Conservation (phyloP, 1,284 basidiomycete genomes). For the Tilletia caries region DNA sequence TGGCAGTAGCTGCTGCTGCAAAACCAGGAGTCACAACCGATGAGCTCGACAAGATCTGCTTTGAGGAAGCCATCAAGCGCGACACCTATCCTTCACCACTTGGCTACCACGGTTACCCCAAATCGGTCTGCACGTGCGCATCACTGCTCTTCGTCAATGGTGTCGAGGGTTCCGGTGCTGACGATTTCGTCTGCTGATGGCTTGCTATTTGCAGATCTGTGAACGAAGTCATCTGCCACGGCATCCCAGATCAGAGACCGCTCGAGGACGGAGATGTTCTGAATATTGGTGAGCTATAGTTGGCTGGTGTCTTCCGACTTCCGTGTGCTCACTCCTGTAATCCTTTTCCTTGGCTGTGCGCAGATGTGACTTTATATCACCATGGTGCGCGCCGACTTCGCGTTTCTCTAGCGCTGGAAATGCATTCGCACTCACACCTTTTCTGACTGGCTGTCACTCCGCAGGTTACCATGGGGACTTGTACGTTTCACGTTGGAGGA, state of each 20-base stretch:
- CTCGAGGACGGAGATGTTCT: constrained; percentile 40
- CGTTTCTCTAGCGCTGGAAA: not conserved
- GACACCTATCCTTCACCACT: constrained; percentile 90
- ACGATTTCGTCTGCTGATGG: not conserved
- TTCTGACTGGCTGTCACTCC: not conserved
- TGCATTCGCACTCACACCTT: not conserved
- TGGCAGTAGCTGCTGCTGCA: constrained; percentile 78
- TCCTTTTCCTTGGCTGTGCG: constrained; percentile 87
- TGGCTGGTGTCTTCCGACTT: constrained; percentile 62
- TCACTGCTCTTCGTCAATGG: not conserved
- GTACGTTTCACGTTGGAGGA: no score
- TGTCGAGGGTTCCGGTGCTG: not conserved
- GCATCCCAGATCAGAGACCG: constrained; percentile 55
- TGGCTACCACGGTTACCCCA: constrained; percentile 88
- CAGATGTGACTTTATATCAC: constrained; percentile 63
- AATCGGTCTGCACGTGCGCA: constrained; percentile 79
- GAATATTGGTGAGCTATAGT: constrained; percentile 20
- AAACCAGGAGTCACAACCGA: constrained; percentile 91
- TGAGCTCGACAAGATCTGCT: constrained; percentile 84
- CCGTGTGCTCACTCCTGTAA: constrained; percentile 80
- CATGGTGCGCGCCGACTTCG: constrained; percentile 4
- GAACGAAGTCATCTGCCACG: constrained; percentile 96
- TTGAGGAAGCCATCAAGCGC: constrained; percentile 84
- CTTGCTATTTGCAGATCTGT: constrained; percentile 60
- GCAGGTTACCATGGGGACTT: constrained; percentile 50